Conservation (phyloP, 2,329 filamentous ascomycete genomes). For the Ophiocordyceps sinensis region DNA sequence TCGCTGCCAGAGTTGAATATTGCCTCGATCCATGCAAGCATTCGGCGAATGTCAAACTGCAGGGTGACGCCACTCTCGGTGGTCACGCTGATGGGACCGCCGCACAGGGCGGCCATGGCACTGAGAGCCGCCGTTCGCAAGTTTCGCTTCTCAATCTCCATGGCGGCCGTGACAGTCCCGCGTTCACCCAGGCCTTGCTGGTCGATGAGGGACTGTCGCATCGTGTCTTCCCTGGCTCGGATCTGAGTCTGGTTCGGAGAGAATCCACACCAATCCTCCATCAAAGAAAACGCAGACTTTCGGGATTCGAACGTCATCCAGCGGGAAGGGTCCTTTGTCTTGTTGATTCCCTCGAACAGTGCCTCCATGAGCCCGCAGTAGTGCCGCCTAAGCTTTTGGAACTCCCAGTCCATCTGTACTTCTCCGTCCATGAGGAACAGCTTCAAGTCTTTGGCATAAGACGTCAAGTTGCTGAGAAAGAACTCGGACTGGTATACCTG, state of each 20-base stretch:
- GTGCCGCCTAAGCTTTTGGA: conserved; percentile 79
- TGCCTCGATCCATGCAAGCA: conserved; percentile 89
- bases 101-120: conserved; percentile 89
- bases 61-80: conserved; percentile 79
- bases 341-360: conserved; percentile 80
- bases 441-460: conserved; percentile 83
- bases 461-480: conserved; percentile 76
- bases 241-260: conserved; percentile 82
- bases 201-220: conserved; percentile 72
- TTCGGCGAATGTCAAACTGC: conserved; percentile 81
- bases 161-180: conserved; percentile 68
- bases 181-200: conserved; percentile 64
- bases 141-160: conserved; percentile 95
- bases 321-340: conserved; percentile 66
- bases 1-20: conserved; percentile 91
- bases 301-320: conserved; percentile 98
- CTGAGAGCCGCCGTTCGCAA: conserved; percentile 80
- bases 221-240: conserved; percentile 67
- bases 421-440: conserved; percentile 91
- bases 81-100: conserved; percentile 68
- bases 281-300: conserved; percentile 87
- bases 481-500: conserved; percentile 78
- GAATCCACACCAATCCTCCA: conserved; percentile 99
- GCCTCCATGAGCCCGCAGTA: conserved; percentile 92
- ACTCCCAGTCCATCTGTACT: conserved; percentile 88